These are phyloP conservation scores for Coriolopsis trogii DNA, from an alignment of 1,284 basidiomycete species.

Conservation along the genomic window DNA sequence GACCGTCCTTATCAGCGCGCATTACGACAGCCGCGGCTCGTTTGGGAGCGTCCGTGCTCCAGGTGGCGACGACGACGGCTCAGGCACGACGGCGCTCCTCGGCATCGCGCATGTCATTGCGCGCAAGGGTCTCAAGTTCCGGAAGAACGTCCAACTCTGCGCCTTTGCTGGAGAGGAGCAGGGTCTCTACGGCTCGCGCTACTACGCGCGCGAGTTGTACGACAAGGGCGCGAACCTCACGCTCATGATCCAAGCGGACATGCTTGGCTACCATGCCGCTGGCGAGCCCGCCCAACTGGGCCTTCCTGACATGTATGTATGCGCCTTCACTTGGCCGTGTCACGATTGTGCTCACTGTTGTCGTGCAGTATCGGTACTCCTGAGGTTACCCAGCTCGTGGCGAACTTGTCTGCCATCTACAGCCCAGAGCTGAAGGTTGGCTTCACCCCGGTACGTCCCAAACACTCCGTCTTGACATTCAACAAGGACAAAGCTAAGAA, in stretches of 20 bases:
- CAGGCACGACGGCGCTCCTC: constrained; percentile 76
- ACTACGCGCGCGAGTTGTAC: constrained; percentile 67
- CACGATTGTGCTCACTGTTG: background rate
- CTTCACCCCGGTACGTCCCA: constrained; percentile 54
- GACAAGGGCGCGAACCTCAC: constrained; percentile 65
- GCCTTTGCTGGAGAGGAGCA: constrained; percentile 78
- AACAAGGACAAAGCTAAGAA: background rate
- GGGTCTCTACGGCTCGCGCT: constrained; percentile 64
- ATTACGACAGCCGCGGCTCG: constrained; percentile 86
- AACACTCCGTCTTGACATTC: background rate
- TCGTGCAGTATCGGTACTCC: constrained; percentile 70
- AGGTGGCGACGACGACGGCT: constrained; percentile 81
- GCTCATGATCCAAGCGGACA: constrained; percentile 87
- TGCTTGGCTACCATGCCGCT: constrained; percentile 79
- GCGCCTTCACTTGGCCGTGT: no score
- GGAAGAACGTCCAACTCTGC: constrained; percentile 68
- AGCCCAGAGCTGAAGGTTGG: constrained; percentile 83
- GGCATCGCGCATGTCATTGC: constrained; percentile 74
- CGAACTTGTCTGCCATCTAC: constrained; percentile 75
- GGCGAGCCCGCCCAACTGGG: constrained; percentile 82
- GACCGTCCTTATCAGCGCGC: constrained; percentile 75
- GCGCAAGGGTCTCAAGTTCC: constrained; percentile 62
- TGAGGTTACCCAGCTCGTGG: constrained; percentile 74
- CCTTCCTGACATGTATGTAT: constrained; percentile 60
- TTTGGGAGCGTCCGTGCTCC: constrained; percentile 80